Conservation (phyloP, 2,329 filamentous ascomycete species). For the Paraconiothyrium brasiliense region DNA sequence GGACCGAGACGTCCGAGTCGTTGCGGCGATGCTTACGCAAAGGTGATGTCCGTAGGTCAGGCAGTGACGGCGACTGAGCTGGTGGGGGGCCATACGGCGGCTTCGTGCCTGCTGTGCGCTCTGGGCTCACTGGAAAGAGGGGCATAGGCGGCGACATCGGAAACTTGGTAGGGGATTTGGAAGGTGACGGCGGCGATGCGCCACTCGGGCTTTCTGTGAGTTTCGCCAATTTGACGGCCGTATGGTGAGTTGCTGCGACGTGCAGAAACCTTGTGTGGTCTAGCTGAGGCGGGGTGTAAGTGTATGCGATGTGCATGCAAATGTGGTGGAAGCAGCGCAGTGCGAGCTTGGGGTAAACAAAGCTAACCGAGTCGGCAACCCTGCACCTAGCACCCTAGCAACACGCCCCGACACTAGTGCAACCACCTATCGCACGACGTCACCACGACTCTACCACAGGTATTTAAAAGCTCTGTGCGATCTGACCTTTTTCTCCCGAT, state of each 20-base stretch:
- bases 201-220: slow-evolving; percentile 48
- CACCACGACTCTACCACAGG: neutral
- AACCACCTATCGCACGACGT: slow-evolving; percentile 11
- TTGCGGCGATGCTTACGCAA: slow-evolving; percentile 43
- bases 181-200: slow-evolving; percentile 53
- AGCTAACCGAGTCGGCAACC: slow-evolving; percentile 31
- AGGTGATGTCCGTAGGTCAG: slow-evolving; percentile 53
- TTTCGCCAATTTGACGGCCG: slow-evolving; percentile 48
- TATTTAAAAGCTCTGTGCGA: too few species aligned
- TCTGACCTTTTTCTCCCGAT: too few species aligned
- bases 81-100: slow-evolving; percentile 40
- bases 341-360: slow-evolving; percentile 39
- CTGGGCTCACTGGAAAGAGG: slow-evolving; percentile 69
- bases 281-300: slow-evolving; percentile 16
- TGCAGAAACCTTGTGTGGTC: slow-evolving; percentile 11
- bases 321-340: slow-evolving; percentile 28
- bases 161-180: slow-evolving; percentile 56
- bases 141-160: slow-evolving; percentile 66
- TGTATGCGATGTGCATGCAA: slow-evolving; percentile 21
- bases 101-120: slow-evolving; percentile 65
- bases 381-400: slow-evolving; percentile 40
- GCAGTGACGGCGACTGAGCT: slow-evolving; percentile 41
- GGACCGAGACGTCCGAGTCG: slow-evolving; percentile 50
- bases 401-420: slow-evolving; percentile 16
- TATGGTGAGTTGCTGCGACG: slow-evolving; percentile 18